Percentiles rank a stretch among this genome's conserved stretches.
Evolutionary conservation across 352 stramenopile species (phyloP).

Genomic region (Globisporangium okanoganense): DNA sequence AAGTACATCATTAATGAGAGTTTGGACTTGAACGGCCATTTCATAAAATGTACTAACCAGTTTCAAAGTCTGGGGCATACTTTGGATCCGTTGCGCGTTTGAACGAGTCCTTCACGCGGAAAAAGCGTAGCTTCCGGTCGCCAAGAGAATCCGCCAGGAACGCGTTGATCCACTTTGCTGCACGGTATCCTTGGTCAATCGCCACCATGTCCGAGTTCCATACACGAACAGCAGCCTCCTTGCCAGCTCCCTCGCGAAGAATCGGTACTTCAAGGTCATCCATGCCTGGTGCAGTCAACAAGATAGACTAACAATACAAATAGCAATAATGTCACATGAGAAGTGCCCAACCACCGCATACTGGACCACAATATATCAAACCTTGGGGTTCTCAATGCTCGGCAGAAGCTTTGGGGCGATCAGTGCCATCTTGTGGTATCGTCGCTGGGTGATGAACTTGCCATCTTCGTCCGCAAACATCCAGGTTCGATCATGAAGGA

Average conservation of each 20-base stretch:
- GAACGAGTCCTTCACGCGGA: slow-evolving; percentile 59
- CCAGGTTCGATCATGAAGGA: slow-evolving; percentile 73
- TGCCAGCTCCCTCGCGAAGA: slow-evolving; percentile 23
- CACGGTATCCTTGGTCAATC: slow-evolving; percentile 60
- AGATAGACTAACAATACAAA: slow-evolving; percentile 26
- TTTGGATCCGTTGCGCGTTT: slow-evolving; percentile 47
- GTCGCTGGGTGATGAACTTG: slow-evolving; percentile 71
- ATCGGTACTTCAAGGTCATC: slow-evolving; percentile 55
- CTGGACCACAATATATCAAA: slow-evolving; percentile 8
- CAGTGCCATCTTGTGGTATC: slow-evolving; percentile 60
- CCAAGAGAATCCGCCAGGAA: slow-evolving; percentile 38
- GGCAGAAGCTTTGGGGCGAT: slow-evolving; percentile 54
- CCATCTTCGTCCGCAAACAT: slow-evolving; percentile 65
- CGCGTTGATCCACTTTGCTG: slow-evolving; percentile 54
- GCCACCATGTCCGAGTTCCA: slow-evolving; percentile 55
- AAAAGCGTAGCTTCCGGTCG: slow-evolving; percentile 42
- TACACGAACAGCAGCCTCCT: slow-evolving; percentile 40
- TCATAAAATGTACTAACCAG: slow-evolving; percentile 16
- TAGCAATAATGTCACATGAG: background rate
- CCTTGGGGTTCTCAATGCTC: slow-evolving; percentile 37
- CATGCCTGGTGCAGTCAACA: slow-evolving; percentile 63
- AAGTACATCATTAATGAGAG: background rate
- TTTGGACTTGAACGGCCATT: background rate
- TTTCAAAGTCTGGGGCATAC: slow-evolving; percentile 56
- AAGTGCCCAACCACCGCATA: background rate